Conservation (phyloP, 768 basidiomycete species). For the Pisolithus tinctorius region DNA sequence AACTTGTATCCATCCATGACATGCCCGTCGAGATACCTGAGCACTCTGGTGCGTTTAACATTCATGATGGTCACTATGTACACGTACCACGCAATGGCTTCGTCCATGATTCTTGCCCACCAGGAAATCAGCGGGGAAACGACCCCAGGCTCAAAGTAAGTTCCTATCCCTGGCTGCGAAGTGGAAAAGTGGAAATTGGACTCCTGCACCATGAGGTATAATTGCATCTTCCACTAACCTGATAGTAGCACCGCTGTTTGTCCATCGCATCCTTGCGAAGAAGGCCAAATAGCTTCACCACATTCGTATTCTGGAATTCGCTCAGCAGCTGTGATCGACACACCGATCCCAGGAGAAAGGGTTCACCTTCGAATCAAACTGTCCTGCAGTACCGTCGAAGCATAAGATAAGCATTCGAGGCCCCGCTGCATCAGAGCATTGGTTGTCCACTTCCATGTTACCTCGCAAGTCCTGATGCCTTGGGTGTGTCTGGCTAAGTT, state of each 20-base stretch:
- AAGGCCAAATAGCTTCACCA: constrained; percentile 63
- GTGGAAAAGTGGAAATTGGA: not conserved
- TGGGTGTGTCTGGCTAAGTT: no score
- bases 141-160: constrained; percentile 55
- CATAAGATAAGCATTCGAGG: constrained; percentile 52
- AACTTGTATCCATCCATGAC: constrained; percentile 72
- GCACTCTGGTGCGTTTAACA: not conserved
- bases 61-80: not conserved
- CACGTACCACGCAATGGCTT: constrained; percentile 65
- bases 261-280: constrained; percentile 51
- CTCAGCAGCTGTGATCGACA: not conserved
- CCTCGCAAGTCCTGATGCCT: not conserved
- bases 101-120: constrained; percentile 56
- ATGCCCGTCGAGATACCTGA: constrained; percentile 64
- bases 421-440: constrained; percentile 1
- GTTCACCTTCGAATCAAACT: constrained; percentile 43
- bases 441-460: not conserved
- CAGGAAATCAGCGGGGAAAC: constrained; percentile 55
- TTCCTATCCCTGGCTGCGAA: constrained; percentile 39
- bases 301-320: constrained; percentile 50
- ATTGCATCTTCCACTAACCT: constrained; percentile 33
- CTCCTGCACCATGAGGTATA: not conserved
- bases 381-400: constrained; percentile 61
- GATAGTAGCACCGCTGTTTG: constrained; percentile 63
- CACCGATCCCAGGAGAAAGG: not conserved